phyloP scores from a whole-genome alignment of 1,139 yeast genomes.

The Geotrichum klebahnii region DNA sequence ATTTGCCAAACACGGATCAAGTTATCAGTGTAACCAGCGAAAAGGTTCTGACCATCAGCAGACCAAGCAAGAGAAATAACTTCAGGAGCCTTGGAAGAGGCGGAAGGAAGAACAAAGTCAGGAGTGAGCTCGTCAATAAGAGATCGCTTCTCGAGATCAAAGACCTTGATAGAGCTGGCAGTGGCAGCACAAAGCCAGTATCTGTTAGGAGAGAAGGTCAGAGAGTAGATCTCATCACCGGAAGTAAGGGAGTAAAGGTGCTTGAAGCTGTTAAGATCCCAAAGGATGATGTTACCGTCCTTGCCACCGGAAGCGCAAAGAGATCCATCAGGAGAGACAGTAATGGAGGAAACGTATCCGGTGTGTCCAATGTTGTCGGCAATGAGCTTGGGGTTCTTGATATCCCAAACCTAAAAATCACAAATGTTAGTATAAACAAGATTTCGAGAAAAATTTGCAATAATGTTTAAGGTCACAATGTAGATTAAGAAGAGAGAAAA shows the following conservation, averaged over 20 bases:
- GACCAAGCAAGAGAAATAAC: conserved; percentile 99
- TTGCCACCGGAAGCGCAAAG: conserved; percentile 99
- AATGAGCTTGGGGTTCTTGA: conserved; percentile 75
- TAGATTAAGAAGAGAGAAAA: conserved; percentile 1
- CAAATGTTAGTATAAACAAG: background rate
- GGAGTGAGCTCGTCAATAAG: conserved; percentile 98
- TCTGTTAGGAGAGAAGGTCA: conserved; percentile 99
- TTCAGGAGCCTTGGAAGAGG: conserved; percentile 94
- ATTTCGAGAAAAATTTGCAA: conserved; percentile 3
- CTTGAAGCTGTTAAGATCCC: conserved; percentile 90
- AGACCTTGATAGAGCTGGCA: conserved; percentile 95
- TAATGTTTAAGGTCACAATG: no score
- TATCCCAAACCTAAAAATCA: conserved; percentile 83
- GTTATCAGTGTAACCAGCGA: conserved; percentile 99
- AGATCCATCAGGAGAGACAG: conserved; percentile 99
- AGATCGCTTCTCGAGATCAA: conserved; percentile 93
- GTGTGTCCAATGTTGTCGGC: conserved; percentile 99
- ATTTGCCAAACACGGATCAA: conserved; percentile 99
- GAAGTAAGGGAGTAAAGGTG: conserved; percentile 93
- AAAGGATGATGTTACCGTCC: conserved; percentile 97
- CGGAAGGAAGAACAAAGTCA: conserved; percentile 83
- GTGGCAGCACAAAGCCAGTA: conserved; percentile 99
- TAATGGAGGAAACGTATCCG: conserved; percentile 96
- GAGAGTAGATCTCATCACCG: conserved; percentile 95
- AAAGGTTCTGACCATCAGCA: conserved; percentile 98